Percentiles rank a stretch among this genome's conserved stretches.
phyloP scores from a whole-genome alignment of 2,329 filamentous ascomycete species.

The Trichoderma afroharzianum region DNA sequence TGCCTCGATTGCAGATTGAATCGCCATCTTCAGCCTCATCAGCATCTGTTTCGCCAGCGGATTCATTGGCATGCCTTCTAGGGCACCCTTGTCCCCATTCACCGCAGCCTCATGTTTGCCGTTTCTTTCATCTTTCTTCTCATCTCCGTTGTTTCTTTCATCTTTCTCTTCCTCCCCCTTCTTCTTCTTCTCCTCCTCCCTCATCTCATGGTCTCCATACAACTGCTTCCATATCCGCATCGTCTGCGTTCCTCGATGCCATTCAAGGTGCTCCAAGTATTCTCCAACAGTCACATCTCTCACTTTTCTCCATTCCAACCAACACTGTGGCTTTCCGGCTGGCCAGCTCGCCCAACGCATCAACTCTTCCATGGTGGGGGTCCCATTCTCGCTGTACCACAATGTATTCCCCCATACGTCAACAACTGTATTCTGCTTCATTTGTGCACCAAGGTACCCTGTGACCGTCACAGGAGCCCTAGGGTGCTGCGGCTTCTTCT shows the following conservation, averaged over 20 bases:
- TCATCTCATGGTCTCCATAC: neutral
- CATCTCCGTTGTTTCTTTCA: neutral
- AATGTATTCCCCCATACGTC: constrained; percentile 25
- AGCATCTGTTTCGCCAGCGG: neutral
- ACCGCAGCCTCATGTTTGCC: neutral
- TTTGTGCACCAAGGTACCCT: constrained; percentile 21
- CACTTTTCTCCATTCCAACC: constrained; percentile 28
- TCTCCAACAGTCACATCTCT: constrained; percentile 9
- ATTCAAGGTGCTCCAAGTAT: neutral
- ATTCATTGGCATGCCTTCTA: neutral
- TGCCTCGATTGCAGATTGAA: neutral
- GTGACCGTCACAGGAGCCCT: constrained; percentile 14
- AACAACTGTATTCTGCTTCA: constrained; percentile 23
- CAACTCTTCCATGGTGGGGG: constrained; percentile 20
- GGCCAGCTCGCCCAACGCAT: constrained; percentile 26
- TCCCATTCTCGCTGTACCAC: constrained; percentile 14
- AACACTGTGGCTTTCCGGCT: constrained; percentile 21
- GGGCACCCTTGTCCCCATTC: neutral
- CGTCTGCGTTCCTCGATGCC: neutral
- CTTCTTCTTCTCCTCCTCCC: neutral
- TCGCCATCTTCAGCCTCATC: neutral
- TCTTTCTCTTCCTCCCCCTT: neutral
- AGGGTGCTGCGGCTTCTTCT: neutral
- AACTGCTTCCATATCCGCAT: neutral
- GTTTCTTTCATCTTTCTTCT: neutral